Percentiles rank a stretch among this genome's conserved stretches.
These are phyloP conservation scores for Schwanniomyces etchellsii DNA, from an alignment of 1,139 yeast species.

Conservation along the genomic window DNA sequence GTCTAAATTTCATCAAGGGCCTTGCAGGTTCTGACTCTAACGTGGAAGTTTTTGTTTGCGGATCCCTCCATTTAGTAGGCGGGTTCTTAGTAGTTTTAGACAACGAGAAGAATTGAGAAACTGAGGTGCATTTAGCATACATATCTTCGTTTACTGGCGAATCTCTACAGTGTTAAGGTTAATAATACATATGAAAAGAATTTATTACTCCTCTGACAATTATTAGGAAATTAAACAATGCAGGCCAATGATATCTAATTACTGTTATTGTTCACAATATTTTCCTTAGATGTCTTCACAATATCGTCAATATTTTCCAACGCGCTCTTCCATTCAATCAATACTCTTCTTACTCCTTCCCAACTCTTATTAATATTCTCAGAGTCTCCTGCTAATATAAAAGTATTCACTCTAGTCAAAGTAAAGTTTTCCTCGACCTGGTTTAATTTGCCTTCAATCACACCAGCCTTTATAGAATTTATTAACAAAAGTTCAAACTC, in stretches of 20 bases:
- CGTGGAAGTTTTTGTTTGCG: constrained; percentile 84
- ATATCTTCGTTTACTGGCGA: too few species aligned
- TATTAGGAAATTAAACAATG: too few species aligned
- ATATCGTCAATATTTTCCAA: constrained; percentile 39
- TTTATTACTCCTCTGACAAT: too few species aligned
- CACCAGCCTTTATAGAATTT: constrained; percentile 39
- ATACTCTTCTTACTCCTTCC: constrained; percentile 30
- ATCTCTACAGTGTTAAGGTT: too few species aligned
- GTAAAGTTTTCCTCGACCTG: constrained; percentile 40
- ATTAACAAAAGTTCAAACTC: constrained; percentile 40
- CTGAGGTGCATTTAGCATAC: too few species aligned
- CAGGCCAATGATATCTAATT: too few species aligned
- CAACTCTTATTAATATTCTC: constrained; percentile 25
- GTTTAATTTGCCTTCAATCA: constrained; percentile 44
- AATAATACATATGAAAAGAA: too few species aligned
- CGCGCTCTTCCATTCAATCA: constrained; percentile 36
- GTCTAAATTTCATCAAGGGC: constrained; percentile 48
- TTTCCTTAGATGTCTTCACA: constrained; percentile 41
- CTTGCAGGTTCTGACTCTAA: constrained; percentile 29
- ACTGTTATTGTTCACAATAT: constrained; percentile 28
- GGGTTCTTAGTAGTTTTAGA: constrained; percentile 86
- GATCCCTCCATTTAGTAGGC: constrained; percentile 91
- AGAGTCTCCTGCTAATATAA: constrained; percentile 35
- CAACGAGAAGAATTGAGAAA: constrained; percentile 17
- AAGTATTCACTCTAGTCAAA: constrained; percentile 39